These are phyloP conservation scores for Maudiozyma pseudohumilis DNA, from an alignment of 805 yeast species.

Conservation along the genomic window DNA sequence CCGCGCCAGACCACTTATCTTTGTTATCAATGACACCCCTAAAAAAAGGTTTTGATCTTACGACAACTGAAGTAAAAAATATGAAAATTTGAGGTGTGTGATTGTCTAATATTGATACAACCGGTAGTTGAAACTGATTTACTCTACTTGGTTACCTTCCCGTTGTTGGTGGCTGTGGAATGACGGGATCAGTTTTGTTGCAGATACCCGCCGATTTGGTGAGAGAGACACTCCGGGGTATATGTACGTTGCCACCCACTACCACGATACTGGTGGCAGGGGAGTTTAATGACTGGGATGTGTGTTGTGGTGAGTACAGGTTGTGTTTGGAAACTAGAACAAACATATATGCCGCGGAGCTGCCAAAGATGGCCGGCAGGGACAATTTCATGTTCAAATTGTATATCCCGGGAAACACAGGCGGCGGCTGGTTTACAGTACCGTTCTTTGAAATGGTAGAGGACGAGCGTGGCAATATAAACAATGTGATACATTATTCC, in stretches of 20 bases:
- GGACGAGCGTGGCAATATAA: conserved; percentile 18
- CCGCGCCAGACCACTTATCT: no score
- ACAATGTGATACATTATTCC: conserved; percentile 17
- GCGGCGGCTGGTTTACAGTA: conserved; percentile 20
- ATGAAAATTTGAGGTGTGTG: no score
- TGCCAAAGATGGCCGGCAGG: conserved; percentile 10
- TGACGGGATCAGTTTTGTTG: not conserved
- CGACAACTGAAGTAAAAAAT: no score
- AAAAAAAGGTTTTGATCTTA: no score
- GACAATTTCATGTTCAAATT: conserved; percentile 15
- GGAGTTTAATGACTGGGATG: conserved; percentile 24
- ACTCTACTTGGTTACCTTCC: no score
- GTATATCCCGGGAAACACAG: conserved; percentile 21
- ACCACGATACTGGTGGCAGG: conserved; percentile 19
- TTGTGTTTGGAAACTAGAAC: conserved; percentile 9
- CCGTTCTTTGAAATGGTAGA: conserved; percentile 16
- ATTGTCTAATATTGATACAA: no score
- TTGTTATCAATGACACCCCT: no score
- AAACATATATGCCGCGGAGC: conserved; percentile 11
- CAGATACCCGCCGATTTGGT: not conserved
- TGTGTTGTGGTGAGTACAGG: conserved; percentile 8
- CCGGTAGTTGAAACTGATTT: no score
- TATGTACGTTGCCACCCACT: not conserved
- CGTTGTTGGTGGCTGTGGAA: no score
- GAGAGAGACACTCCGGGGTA: not conserved